Evolutionary conservation across 2,329 filamentous ascomycete species (phyloP).

Genomic region (Parascedosporium putredinis): DNA sequence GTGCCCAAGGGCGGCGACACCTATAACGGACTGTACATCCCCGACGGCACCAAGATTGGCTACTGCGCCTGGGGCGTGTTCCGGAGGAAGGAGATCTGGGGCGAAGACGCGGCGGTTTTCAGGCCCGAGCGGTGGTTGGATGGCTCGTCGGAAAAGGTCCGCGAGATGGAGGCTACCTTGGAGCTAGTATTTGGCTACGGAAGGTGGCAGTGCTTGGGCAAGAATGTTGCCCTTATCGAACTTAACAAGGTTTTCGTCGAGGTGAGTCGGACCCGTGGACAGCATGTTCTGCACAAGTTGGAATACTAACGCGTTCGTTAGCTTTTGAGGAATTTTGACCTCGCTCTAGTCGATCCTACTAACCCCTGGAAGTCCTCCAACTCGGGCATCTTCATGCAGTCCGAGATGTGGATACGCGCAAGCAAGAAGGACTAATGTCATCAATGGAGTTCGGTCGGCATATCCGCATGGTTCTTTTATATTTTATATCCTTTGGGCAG

Average conservation of each 20-base stretch:
- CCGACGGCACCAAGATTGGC: constrained; percentile 21
- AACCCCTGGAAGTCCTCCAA: constrained; percentile 20
- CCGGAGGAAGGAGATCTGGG: constrained; percentile 23
- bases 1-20: constrained; percentile 20
- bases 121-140: constrained; percentile 28
- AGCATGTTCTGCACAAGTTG: background rate
- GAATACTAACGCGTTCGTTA: constrained; percentile 6
- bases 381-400: constrained; percentile 14
- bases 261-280: constrained; percentile 15
- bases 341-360: constrained; percentile 16
- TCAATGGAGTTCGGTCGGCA: no score
- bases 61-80: constrained; percentile 26
- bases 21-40: constrained; percentile 22
- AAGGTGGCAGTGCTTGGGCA: constrained; percentile 27
- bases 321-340: constrained; percentile 19
- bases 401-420: constrained; percentile 3
- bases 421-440: background rate
- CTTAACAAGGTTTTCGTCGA: constrained; percentile 30
- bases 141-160: constrained; percentile 18
- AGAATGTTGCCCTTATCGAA: constrained; percentile 27
- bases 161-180: constrained; percentile 24
- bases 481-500: no score
- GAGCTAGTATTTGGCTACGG: constrained; percentile 30
- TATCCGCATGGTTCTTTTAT: no score
- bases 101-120: constrained; percentile 23